Conservation (phyloP, 352 stramenopile genomes). For the Globisporangium cederbergense region DNA sequence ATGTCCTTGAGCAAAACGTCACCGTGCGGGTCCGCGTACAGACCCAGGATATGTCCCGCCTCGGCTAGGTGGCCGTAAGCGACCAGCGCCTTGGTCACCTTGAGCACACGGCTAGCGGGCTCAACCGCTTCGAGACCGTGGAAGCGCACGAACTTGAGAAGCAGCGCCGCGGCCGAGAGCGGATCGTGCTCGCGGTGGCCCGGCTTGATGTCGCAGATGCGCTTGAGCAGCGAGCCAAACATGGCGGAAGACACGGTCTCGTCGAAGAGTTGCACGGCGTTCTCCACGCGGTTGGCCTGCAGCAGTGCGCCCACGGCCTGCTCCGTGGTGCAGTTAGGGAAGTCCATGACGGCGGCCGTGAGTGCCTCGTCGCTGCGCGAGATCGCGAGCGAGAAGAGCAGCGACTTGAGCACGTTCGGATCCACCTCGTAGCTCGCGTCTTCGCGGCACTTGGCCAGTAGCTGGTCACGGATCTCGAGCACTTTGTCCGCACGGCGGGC, state of each 20-base stretch:
- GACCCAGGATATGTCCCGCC: conserved; percentile 44
- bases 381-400: conserved; percentile 67
- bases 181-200: conserved; percentile 25
- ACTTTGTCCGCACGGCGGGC: conserved; percentile 48
- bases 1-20: conserved; percentile 49
- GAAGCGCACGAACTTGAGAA: conserved; percentile 58
- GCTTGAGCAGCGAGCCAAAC: conserved; percentile 36
- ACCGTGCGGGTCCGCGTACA: conserved; percentile 37
- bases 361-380: conserved; percentile 46
- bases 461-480: conserved; percentile 40
- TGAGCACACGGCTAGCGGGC: conserved; percentile 38
- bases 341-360: conserved; percentile 28
- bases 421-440: conserved; percentile 28
- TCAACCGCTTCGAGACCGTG: conserved; percentile 34
- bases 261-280: conserved; percentile 52
- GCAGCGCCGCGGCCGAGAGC: conserved; percentile 35
- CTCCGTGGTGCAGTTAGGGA: conserved; percentile 42
- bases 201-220: conserved; percentile 29
- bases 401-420: conserved; percentile 49
- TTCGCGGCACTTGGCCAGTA: conserved; percentile 15
- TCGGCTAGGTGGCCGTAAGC: conserved; percentile 39
- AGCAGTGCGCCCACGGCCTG: conserved; percentile 30
- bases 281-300: conserved; percentile 26
- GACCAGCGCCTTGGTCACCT: conserved; percentile 45
- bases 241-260: conserved; percentile 25